A percentile compares a stretch with the other conserved stretches of the same genome.
These are phyloP conservation scores for Penicillium psychrofluorescens DNA, from an alignment of 495 filamentous ascomycete genomes.

Conservation along the genomic window DNA sequence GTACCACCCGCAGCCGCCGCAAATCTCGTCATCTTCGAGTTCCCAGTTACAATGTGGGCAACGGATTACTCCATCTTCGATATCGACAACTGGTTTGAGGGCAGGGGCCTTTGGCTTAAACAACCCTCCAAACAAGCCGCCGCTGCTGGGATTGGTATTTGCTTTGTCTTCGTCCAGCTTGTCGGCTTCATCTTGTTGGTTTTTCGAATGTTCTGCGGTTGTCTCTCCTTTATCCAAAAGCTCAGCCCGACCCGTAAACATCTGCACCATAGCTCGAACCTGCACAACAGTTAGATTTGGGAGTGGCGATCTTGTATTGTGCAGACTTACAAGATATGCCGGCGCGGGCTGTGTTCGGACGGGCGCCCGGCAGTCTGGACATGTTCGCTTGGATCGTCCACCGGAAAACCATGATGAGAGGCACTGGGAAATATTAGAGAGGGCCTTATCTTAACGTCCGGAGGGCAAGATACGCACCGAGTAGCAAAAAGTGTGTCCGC, in stretches of 20 bases:
- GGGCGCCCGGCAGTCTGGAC: conserved; percentile 60
- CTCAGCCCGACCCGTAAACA: conserved; percentile 57
- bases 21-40: conserved; percentile 48
- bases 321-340: conserved; percentile 54
- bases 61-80: conserved; percentile 53
- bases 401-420: conserved; percentile 58
- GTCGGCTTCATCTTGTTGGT: conserved; percentile 55
- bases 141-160: conserved; percentile 38
- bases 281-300: conserved; percentile 16
- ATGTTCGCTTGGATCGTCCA: conserved; percentile 56
- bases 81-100: conserved; percentile 42
- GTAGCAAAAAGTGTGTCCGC: conserved; percentile 73
- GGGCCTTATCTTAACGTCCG: neutral
- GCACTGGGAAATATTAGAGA: conserved; percentile 40
- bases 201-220: conserved; percentile 48
- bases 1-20: conserved; percentile 42
- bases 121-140: conserved; percentile 59
- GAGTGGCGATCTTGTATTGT: too few species aligned
- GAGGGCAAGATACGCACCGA: conserved; percentile 30
- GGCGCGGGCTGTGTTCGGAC: conserved; percentile 57
- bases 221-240: conserved; percentile 57
- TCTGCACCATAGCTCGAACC: conserved; percentile 60
- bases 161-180: conserved; percentile 50
- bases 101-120: conserved; percentile 37
- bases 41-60: conserved; percentile 63